These are phyloP conservation scores for Dactylellina sp. DNA, from an alignment of 2,329 filamentous ascomycete species.

Conservation along the genomic window DNA sequence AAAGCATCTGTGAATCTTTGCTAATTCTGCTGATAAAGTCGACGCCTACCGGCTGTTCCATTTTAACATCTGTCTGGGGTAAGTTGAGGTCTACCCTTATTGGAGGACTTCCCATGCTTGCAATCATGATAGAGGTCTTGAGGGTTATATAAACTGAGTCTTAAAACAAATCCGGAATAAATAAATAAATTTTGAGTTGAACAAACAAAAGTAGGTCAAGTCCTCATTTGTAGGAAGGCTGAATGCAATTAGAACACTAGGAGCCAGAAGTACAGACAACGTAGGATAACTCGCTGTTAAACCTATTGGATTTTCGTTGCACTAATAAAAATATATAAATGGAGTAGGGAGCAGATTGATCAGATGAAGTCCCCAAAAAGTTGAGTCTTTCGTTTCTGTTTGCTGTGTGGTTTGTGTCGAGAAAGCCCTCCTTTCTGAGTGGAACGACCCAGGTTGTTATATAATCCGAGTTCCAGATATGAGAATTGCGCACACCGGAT, in stretches of 20 bases:
- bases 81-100: neutral
- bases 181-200: too few relatives aligned
- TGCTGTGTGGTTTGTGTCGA: conserved; percentile 34
- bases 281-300: too few relatives aligned
- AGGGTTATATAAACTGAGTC: conserved; percentile 5
- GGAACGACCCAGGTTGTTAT: conserved; percentile 55
- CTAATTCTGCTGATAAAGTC: neutral
- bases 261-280: too few relatives aligned
- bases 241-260: too few relatives aligned
- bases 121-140: conserved; percentile 6
- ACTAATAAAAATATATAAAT: too few relatives aligned
- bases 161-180: neutral
- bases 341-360: too few relatives aligned
- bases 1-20: neutral
- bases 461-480: conserved; percentile 44
- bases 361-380: neutral
- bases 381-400: conserved; percentile 4
- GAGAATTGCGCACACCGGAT: conserved; percentile 22
- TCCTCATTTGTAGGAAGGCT: too few relatives aligned
- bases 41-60: neutral
- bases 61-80: neutral
- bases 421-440: conserved; percentile 38
- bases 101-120: neutral
- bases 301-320: too few relatives aligned
- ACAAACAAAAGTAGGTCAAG: too few relatives aligned